Evolutionary conservation across 1,284 basidiomycete species (phyloP).

Genomic region (Paramarasmius palmivorus): DNA sequence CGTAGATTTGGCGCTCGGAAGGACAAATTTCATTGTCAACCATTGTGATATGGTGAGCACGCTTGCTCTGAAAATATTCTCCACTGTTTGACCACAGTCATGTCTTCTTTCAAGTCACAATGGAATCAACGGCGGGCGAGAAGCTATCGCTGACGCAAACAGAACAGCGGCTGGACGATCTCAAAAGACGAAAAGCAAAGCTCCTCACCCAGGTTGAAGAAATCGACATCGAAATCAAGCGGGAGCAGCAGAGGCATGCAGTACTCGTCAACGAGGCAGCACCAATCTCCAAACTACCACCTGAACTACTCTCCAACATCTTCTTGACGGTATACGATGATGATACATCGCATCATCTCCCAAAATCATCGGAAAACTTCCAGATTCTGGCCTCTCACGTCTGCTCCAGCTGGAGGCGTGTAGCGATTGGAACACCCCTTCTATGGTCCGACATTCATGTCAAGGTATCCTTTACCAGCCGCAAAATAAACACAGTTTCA

Average conservation of each 20-base stretch:
- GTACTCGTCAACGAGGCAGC: slow-evolving; percentile 33
- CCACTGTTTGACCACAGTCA: no score
- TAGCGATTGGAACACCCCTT: slow-evolving; percentile 34
- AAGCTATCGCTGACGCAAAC: background rate
- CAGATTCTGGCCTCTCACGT: slow-evolving; percentile 39
- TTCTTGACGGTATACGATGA: slow-evolving; percentile 32
- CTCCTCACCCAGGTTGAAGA: slow-evolving; percentile 30
- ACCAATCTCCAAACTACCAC: slow-evolving; percentile 35
- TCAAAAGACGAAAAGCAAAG: slow-evolving; percentile 22
- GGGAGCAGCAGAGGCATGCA: slow-evolving; percentile 28
- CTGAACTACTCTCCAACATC: slow-evolving; percentile 38
- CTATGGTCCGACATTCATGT: slow-evolving; percentile 41
- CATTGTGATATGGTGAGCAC: no score
- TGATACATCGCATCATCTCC: slow-evolving; percentile 13
- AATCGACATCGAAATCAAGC: slow-evolving; percentile 29
- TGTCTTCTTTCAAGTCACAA: no score
- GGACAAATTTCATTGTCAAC: no score
- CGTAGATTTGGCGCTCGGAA: no score
- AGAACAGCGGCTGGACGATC: slow-evolving; percentile 1
- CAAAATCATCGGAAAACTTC: slow-evolving; percentile 27
- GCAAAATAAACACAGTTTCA: slow-evolving; percentile 18
- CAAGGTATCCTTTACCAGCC: slow-evolving; percentile 12
- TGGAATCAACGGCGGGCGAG: background rate
- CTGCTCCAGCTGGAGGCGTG: slow-evolving; percentile 37
- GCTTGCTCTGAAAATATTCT: no score